Percentiles rank a stretch among this genome's conserved stretches.
phyloP scores from a whole-genome alignment of 1,284 basidiomycete genomes.

The Ustilago xerochloae region DNA sequence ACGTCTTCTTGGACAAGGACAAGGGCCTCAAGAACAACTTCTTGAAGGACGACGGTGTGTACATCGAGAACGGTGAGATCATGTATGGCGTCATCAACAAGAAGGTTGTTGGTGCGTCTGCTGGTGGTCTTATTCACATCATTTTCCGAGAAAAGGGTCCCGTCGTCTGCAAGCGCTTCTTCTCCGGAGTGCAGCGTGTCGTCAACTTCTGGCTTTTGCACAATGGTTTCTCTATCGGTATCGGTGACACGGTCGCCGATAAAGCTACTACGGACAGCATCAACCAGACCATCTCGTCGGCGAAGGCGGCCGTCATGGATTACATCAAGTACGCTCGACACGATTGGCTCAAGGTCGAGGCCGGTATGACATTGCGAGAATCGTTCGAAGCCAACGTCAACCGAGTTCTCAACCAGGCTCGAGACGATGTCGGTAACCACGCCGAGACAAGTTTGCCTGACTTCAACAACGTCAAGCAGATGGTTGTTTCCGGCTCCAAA shows the following conservation, averaged over 20 bases:
- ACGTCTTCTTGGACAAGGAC: conserved; percentile 74
- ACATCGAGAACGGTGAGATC: conserved; percentile 97
- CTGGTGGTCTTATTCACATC: conserved; percentile 92
- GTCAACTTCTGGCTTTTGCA: conserved; percentile 99
- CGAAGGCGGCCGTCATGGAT: conserved; percentile 73
- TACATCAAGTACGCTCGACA: conserved; percentile 64
- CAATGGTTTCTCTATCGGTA: conserved; percentile 98
- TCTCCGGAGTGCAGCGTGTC: conserved; percentile 92
- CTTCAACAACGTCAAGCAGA: conserved; percentile 99
- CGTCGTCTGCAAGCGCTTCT: conserved; percentile 88
- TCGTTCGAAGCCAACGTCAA: conserved; percentile 95
- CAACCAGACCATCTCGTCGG: conserved; percentile 82
- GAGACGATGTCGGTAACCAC: conserved; percentile 93
- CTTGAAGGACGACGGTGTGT: conserved; percentile 83
- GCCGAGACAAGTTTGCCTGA: conserved; percentile 96
- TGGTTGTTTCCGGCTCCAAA: conserved; percentile 99
- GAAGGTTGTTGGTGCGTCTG: conserved; percentile 92
- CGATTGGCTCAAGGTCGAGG: conserved; percentile 65
- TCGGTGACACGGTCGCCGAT: conserved; percentile 97
- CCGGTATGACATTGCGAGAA: conserved; percentile 99
- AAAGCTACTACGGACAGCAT: conserved; percentile 84
- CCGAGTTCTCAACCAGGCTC: conserved; percentile 90
- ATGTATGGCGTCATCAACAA: conserved; percentile 96
- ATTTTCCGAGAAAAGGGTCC: conserved; percentile 98
- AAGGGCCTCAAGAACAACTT: conserved; percentile 63